Conservation (phyloP, 345 rosid species). For the Aquilaria sinensis region DNA sequence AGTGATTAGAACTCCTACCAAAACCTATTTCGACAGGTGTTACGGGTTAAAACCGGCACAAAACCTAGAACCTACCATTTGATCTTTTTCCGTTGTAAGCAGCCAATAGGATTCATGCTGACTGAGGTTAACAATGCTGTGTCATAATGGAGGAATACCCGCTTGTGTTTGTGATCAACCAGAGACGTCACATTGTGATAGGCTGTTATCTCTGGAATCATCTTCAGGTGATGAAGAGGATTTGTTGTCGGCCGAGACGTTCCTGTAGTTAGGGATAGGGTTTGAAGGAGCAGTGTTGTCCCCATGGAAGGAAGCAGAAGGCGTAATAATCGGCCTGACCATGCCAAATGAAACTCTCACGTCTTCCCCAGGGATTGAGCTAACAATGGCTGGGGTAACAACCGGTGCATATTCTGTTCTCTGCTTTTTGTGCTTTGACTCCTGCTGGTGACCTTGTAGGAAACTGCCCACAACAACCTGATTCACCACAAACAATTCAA, state of each 20-base stretch:
- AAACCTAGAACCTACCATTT: conserved; percentile 18
- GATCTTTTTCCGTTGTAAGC: conserved; percentile 9
- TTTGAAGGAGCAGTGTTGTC: conserved; percentile 34
- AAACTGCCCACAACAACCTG: conserved; percentile 86
- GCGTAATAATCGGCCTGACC: conserved; percentile 36
- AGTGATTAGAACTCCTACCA: conserved; percentile 25
- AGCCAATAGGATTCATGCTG: conserved; percentile 13
- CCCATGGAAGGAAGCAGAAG: conserved; percentile 26
- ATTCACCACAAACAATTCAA: conserved; percentile 14
- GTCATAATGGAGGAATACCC: conserved; percentile 12
- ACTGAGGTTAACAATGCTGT: conserved; percentile 16
- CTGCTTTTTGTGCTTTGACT: conserved; percentile 66
- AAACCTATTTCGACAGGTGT: conserved; percentile 17
- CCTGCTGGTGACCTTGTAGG: conserved; percentile 63
- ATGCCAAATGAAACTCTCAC: conserved; percentile 30
- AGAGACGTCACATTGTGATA: conserved; percentile 47
- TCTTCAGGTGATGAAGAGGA: conserved; percentile 35
- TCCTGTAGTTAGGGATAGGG: conserved; percentile 30
- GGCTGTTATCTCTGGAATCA: conserved; percentile 48
- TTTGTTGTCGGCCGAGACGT: conserved; percentile 31
- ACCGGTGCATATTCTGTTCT: conserved; percentile 28
- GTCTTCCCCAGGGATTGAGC: conserved; percentile 27
- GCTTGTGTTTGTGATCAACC: conserved; percentile 24
- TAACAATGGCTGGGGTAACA: conserved; percentile 29
- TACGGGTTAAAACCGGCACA: conserved; percentile 11